These are phyloP conservation scores for Smallanthus sonchifolius DNA, from an alignment of 129 eudicot species.

Conservation along the genomic window DNA sequence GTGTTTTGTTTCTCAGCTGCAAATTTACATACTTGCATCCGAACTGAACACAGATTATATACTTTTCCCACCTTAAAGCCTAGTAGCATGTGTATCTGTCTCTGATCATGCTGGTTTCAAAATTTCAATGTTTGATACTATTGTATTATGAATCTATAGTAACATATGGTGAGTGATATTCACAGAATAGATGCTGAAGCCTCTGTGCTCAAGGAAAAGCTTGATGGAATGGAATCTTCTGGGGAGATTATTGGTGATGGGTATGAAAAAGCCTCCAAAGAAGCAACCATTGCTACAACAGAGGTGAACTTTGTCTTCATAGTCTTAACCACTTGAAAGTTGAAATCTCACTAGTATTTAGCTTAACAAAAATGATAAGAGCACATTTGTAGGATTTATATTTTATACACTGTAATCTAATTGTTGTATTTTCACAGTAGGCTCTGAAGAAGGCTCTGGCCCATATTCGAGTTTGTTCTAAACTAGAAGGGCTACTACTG, in stretches of 20 bases:
- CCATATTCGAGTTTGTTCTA: constrained; percentile 80
- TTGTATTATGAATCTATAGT: not conserved
- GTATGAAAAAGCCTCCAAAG: constrained; percentile 49
- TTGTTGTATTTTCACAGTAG: constrained; percentile 38
- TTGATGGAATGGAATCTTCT: constrained; percentile 54
- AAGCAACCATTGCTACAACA: constrained; percentile 53
- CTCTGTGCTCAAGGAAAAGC: constrained; percentile 54
- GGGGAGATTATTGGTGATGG: constrained; percentile 41
- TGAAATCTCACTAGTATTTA: not conserved
- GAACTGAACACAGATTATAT: not conserved
- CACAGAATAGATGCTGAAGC: constrained; percentile 87
- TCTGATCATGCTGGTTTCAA: not conserved
- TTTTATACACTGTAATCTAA: constrained; percentile 25
- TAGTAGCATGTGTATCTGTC: not conserved
- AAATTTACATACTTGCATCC: constrained; percentile 20
- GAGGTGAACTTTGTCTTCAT: constrained; percentile 42
- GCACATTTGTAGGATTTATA: not conserved
- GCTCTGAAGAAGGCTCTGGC: constrained; percentile 81
- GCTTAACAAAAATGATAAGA: not conserved
- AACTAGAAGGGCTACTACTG: constrained; percentile 71
- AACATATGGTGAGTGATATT: not conserved
- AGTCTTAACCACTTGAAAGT: constrained; percentile 8
- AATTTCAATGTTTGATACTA: not conserved
- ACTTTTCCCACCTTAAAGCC: not conserved
- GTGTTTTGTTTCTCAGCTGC: not conserved